phyloP scores from a whole-genome alignment of 139 green algal genomes.

The Chlorella sp. region DNA sequence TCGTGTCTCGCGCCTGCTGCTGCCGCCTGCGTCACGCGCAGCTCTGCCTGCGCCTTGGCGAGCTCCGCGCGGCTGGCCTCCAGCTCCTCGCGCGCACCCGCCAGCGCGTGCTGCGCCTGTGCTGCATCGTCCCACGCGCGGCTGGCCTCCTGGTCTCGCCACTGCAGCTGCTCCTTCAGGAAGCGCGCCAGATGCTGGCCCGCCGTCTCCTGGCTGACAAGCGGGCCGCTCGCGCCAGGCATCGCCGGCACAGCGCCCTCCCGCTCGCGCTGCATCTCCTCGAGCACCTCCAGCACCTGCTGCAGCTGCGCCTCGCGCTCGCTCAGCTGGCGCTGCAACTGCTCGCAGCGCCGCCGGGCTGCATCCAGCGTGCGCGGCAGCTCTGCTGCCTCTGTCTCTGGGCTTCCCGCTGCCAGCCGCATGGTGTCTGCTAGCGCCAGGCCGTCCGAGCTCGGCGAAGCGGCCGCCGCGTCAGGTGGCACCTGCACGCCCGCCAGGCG shows the following conservation, averaged over 20 bases:
- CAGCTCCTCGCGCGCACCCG: constrained; percentile 10
- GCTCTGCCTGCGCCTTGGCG: neutral
- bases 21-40: neutral
- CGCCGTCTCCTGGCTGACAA: constrained; percentile 14
- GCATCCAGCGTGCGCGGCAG: no score
- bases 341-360: no score
- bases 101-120: neutral
- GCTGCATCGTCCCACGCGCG: neutral
- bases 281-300: constrained; percentile 1
- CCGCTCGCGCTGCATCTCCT: neutral
- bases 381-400: no score
- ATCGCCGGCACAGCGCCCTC: neutral
- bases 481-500: no score
- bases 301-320: constrained; percentile 13
- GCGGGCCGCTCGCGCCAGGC: neutral
- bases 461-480: no score
- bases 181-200: constrained; percentile 41
- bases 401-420: no score
- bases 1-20: neutral
- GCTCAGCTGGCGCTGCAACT: constrained; percentile 11
- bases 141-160: constrained; percentile 13
- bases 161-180: constrained; percentile 46
- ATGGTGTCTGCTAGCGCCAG: no score
- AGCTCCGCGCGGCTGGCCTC: neutral
- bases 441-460: no score